These are phyloP conservation scores for Inosperma sp. DNA, from an alignment of 768 basidiomycete species.

Conservation along the genomic window DNA sequence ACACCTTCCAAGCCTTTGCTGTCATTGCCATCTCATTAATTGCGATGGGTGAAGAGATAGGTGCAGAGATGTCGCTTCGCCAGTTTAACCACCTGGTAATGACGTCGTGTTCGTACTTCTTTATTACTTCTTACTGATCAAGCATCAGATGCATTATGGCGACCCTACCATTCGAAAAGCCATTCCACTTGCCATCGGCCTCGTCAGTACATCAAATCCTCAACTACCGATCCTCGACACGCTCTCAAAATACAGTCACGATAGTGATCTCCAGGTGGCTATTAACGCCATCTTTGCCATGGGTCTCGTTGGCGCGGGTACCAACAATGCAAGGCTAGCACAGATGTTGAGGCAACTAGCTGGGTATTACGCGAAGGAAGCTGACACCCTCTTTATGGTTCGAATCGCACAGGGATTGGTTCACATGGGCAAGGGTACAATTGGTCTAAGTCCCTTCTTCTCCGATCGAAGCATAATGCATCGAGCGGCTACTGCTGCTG, in stretches of 20 bases:
- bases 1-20: slow-evolving; percentile 87
- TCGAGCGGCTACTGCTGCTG: slow-evolving; percentile 81
- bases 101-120: slow-evolving; percentile 5
- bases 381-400: slow-evolving; percentile 94
- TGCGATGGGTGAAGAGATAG: slow-evolving; percentile 97
- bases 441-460: slow-evolving; percentile 96
- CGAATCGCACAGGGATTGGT: slow-evolving; percentile 93
- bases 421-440: slow-evolving; percentile 99
- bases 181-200: slow-evolving; percentile 91
- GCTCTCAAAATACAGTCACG: slow-evolving; percentile 97
- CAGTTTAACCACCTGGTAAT: slow-evolving; percentile 95
- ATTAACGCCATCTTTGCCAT: slow-evolving; percentile 97
- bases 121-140: slow-evolving; percentile 7
- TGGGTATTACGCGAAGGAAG: slow-evolving; percentile 97
- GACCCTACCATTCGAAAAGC: slow-evolving; percentile 88
- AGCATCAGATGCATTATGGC: slow-evolving; percentile 91
- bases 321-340: slow-evolving; percentile 96
- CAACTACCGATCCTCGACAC: slow-evolving; percentile 93
- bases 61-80: slow-evolving; percentile 94
- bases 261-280: slow-evolving; percentile 95
- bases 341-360: slow-evolving; percentile 97
- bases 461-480: slow-evolving; percentile 87
- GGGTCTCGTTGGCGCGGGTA: slow-evolving; percentile 96
- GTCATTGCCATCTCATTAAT: slow-evolving; percentile 92
- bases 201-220: slow-evolving; percentile 94